A percentile compares a stretch with the other conserved stretches of the same genome.
Evolutionary conservation across 2,329 filamentous ascomycete genomes (phyloP).

Genomic region (Aschersonia sp.): DNA sequence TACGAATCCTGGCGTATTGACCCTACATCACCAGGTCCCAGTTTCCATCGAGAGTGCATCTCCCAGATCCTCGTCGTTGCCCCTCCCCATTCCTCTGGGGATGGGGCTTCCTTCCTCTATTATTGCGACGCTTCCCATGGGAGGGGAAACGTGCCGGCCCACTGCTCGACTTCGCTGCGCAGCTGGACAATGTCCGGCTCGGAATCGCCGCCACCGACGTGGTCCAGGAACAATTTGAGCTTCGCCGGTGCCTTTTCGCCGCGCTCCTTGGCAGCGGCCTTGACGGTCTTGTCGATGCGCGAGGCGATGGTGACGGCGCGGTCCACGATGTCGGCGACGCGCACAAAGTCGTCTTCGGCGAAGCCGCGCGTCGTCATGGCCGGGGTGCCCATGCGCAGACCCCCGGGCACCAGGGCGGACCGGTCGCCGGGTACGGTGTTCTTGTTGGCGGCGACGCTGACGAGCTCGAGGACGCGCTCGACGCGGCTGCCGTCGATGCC

Average conservation of each 20-base stretch:
- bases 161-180: slow-evolving; percentile 60
- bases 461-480: slow-evolving; percentile 78
- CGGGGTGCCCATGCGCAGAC: slow-evolving; percentile 84
- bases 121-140: slow-evolving; percentile 42
- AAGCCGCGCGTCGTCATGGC: slow-evolving; percentile 98
- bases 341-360: slow-evolving; percentile 70
- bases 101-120: neutral
- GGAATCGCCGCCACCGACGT: slow-evolving; percentile 51
- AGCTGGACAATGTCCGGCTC: slow-evolving; percentile 60
- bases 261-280: slow-evolving; percentile 52
- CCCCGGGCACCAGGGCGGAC: slow-evolving; percentile 84
- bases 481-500: slow-evolving; percentile 78
- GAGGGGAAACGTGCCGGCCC: slow-evolving; percentile 60
- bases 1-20: too few species aligned
- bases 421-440: slow-evolving; percentile 95
- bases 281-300: slow-evolving; percentile 58
- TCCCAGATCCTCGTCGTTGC: too few species aligned
- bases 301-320: slow-evolving; percentile 67
- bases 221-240: slow-evolving; percentile 53
- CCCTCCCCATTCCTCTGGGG: slow-evolving; percentile 1
- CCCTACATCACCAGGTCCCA: too few species aligned
- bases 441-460: slow-evolving; percentile 97
- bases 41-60: too few species aligned
- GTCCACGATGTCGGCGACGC: slow-evolving; percentile 76
- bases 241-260: slow-evolving; percentile 51